Base-by-base conservation (phyloP, 495 filamentous ascomycete genomes). In the Aspergillus homomorphus region DNA sequence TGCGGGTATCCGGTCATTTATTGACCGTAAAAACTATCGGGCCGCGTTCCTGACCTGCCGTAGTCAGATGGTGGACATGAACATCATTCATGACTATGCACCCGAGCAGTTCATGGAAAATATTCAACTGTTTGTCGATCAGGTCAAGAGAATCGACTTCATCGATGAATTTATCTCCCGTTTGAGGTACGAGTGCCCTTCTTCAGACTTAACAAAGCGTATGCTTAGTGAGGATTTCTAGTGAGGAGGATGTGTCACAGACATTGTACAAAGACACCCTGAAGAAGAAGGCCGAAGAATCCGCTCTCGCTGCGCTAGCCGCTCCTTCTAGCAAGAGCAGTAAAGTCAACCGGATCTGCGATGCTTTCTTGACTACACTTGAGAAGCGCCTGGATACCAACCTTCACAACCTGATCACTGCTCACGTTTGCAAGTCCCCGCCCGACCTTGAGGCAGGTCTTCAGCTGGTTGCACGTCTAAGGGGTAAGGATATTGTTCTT, bases 41-140 rank as follows among this genome's bases (percentile, higher is more conserved):
- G 83, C 80, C 54, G 94, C 94, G 1, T 98, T 96, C 68, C 74
- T 89, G 23, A 84, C 87, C 42, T 98, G 94, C 68, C 85, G 94
- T 30, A 91, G 86, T 52, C 95, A 97, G 67, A 84, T 94, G 60
- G 94, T 98, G 3, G 94, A 98, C 67, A 91, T 97, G 87, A 98
- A 98, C 66, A 93, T 98, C 54, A 77, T 98, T n/a, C 92, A 96
- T 68, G 94, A 98, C 69, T 87, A 98, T 76, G 83, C 82, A 7
- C 90, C 92, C 0, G 76, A 84, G 45, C 89, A 94, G 59, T 96
- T 98, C 66, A 79, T 96, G 73, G 77, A 81, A 14, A 87, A 84
- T 60, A 80, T 96, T 28, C 75, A 73, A 7, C 62, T 92, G 1
- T 95, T 98, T 70, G 77, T 98, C 45, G 85, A 92, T 21, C 94